Base-by-base conservation (phyloP, 2,329 filamentous ascomycete species). In the Rosellinia necatrix region DNA sequence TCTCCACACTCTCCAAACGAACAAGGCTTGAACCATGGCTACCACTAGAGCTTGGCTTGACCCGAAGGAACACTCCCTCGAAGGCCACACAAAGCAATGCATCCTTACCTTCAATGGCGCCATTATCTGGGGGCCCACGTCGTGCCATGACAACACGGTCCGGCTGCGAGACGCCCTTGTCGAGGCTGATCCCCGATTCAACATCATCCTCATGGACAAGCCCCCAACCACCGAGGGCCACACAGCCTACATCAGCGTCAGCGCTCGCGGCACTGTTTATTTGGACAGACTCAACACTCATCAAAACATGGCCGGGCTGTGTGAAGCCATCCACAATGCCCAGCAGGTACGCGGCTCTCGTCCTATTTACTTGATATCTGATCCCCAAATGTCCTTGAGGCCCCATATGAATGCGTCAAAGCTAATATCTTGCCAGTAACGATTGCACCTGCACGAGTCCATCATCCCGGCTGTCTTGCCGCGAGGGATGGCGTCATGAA, bases 251-350 rank as follows among this genome's bases (percentile, higher is more conserved):
- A 49, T 49, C 8, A 49, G 17, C 22, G 9, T 49, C 8, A 27
- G 19, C 4, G 1, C 3, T 24, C 21, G 46, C 32, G 21, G 30
- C 6, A 19, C 13, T 19, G 21, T 40, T n/a, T 49, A 27, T 17
- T 13, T 49, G 21, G 34, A 49, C 32, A 49, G 30, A 29, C 32
- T 49, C 8, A 2, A 2, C 46, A 49, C 46, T 19, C 34, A 38
- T 15, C 15, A 49, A 13, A 49, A 38, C 22, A 49, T 49, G 46
- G 19, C 46, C n/a, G 46, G 46, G 24, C 46, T 49, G 3, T 10
- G 46, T 9, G 4, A 38, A 12, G 46, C 46, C 22, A 25, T 38
- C 17, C 8, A 5, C 15, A 13, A 32, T 8, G 27, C 42, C 13
- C 27, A n/a, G n/a, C n/a, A n/a, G n/a, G n/a, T n/a, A n/a, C n/a